A percentile compares a stretch with the other conserved stretches of the same genome.
phyloP scores from a whole-genome alignment of 805 yeast genomes.

The Metschnikowia drakensbergensis region DNA sequence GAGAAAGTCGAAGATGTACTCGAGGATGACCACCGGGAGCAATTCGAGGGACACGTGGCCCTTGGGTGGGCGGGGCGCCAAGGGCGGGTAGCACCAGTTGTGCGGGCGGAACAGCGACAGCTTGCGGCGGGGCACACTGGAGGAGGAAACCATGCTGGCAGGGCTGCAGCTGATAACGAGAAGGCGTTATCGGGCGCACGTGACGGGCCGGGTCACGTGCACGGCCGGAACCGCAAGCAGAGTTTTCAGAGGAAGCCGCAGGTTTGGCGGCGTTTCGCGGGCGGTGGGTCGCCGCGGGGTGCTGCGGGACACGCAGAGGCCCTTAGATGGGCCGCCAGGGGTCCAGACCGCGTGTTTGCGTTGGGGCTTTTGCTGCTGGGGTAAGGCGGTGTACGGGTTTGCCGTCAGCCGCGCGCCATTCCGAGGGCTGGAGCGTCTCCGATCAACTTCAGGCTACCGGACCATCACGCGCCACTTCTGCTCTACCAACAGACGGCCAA shows the following conservation, averaged over 20 bases:
- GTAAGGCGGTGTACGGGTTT: neutral
- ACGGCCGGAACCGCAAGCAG: too few relatives aligned
- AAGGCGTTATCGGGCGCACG: neutral
- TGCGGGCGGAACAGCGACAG: slow-evolving; percentile 14
- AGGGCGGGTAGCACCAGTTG: slow-evolving; percentile 9
- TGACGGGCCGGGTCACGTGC: neutral
- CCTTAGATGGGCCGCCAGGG: too few relatives aligned
- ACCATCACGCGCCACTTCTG: neutral
- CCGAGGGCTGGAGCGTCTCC: neutral
- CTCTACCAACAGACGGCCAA: neutral
- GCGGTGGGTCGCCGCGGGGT: too few relatives aligned
- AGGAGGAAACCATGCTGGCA: neutral
- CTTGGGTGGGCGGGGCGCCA: neutral
- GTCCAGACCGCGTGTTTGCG: neutral
- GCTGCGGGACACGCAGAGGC: too few relatives aligned
- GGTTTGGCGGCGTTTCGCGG: too few relatives aligned
- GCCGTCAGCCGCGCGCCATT: neutral
- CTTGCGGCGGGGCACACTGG: slow-evolving; percentile 3
- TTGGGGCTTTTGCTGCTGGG: neutral
- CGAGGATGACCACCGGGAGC: slow-evolving; percentile 20
- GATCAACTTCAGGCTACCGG: neutral
- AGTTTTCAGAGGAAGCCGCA: too few relatives aligned
- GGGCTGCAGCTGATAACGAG: slow-evolving; percentile 1
- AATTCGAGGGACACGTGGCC: slow-evolving; percentile 14
- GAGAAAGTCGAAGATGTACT: slow-evolving; percentile 19